Conservation (phyloP, 176 grass and related monocot genomes). For the Musa itinerans region DNA sequence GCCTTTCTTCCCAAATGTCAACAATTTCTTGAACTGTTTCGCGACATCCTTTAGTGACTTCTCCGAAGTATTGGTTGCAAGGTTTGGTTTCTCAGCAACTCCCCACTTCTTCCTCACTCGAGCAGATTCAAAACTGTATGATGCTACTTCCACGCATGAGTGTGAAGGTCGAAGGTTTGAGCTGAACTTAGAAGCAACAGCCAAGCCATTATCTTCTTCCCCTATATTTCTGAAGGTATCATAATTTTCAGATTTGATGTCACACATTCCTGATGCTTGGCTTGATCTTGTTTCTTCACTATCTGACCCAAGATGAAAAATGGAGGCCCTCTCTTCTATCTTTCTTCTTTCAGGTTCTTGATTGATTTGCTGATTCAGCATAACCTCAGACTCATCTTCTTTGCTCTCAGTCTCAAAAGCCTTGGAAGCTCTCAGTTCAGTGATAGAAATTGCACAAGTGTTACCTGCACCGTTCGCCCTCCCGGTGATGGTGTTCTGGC, state of each 20-base stretch:
- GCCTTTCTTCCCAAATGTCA: constrained; percentile 43
- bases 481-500: background rate
- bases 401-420: constrained; percentile 30
- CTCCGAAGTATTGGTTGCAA: background rate
- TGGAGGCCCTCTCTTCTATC: background rate
- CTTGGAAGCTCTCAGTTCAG: constrained; percentile 9
- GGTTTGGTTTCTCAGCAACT: constrained; percentile 28
- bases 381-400: constrained; percentile 19
- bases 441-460: constrained; percentile 11
- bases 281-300: constrained; percentile 6
- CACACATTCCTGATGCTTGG: background rate
- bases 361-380: background rate
- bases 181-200: background rate
- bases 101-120: constrained; percentile 33
- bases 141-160: background rate
- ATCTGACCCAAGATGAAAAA: background rate
- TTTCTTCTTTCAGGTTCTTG: background rate
- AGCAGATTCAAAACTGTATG: background rate
- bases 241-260: background rate
- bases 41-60: constrained; percentile 40
- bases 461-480: constrained; percentile 33
- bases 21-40: constrained; percentile 42
- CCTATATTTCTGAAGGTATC: background rate
- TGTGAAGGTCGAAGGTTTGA: background rate
- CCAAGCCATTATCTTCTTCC: background rate